These are phyloP conservation scores for Lentinula raphanica DNA, from an alignment of 768 basidiomycete genomes.

Conservation along the genomic window DNA sequence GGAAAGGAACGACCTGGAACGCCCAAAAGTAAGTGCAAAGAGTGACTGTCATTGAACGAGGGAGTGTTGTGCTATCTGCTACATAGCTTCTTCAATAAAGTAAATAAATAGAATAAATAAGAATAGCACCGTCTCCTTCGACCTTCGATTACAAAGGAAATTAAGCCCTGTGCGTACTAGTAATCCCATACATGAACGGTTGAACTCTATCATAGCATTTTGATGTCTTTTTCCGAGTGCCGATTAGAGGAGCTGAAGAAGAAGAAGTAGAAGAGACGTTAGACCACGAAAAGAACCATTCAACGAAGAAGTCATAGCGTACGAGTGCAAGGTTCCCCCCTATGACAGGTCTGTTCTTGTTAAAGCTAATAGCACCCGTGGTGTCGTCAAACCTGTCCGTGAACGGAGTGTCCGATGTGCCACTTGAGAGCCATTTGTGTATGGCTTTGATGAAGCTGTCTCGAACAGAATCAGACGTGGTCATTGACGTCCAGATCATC, in stretches of 20 bases:
- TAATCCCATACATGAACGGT: too few species aligned
- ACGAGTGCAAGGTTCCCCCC: slow-evolving; percentile 26
- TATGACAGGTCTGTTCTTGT: slow-evolving; percentile 36
- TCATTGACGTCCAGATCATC: slow-evolving; percentile 37
- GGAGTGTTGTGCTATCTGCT: too few species aligned
- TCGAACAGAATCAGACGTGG: slow-evolving; percentile 17
- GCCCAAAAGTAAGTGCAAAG: background rate
- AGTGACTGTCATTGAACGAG: background rate
- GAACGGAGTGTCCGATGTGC: slow-evolving; percentile 26
- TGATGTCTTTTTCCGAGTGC: too few species aligned
- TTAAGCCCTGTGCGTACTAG: background rate
- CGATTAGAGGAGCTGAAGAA: background rate
- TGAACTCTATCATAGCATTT: too few species aligned
- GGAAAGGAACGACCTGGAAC: too few species aligned
- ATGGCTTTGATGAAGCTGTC: slow-evolving; percentile 32
- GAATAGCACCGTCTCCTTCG: background rate
- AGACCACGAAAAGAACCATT: background rate
- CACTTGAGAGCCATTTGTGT: slow-evolving; percentile 25
- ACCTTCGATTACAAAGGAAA: background rate
- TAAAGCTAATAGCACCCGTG: slow-evolving; percentile 27
- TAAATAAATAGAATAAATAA: background rate
- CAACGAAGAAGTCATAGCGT: too few species aligned
- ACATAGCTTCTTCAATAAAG: too few species aligned
- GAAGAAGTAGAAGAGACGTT: background rate
- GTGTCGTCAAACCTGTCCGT: slow-evolving; percentile 36